Percentiles rank a stretch among this genome's conserved stretches.
Evolutionary conservation across 2,329 filamentous ascomycete genomes (phyloP).

Genomic region (Chaetoscypha palmicola): DNA sequence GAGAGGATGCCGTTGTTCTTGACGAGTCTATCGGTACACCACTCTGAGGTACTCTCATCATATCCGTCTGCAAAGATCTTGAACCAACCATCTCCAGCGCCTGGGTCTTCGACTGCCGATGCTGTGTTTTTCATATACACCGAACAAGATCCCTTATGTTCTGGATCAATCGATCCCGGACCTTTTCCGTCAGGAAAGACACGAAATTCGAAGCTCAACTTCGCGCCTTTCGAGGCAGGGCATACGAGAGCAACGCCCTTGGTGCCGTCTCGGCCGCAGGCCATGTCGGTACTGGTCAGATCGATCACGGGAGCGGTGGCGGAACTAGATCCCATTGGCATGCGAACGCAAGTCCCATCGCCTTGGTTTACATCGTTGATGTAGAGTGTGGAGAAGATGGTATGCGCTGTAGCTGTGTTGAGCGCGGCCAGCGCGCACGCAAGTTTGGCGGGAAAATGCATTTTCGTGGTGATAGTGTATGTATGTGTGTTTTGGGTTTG

Average conservation of each 20-base stretch:
- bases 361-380: conserved; percentile 58
- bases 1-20: conserved; percentile 56
- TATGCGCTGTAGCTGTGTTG: conserved; percentile 44
- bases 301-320: conserved; percentile 52
- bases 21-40: conserved; percentile 66
- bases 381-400: conserved; percentile 56
- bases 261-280: conserved; percentile 56
- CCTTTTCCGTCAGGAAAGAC: conserved; percentile 48
- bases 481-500: not conserved
- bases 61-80: conserved; percentile 69
- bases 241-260: conserved; percentile 43
- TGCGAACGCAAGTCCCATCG: conserved; percentile 64
- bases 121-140: conserved; percentile 67
- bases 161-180: conserved; percentile 50
- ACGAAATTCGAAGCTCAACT: conserved; percentile 53
- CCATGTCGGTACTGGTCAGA: conserved; percentile 56
- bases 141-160: conserved; percentile 62
- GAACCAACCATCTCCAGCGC: conserved; percentile 65
- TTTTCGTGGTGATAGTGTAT: too few species aligned
- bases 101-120: conserved; percentile 45
- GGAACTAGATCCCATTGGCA: conserved; percentile 46
- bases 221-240: conserved; percentile 23
- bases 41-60: conserved; percentile 45
- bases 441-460: conserved; percentile 6
- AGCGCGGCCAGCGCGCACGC: conserved; percentile 17